Evolutionary conservation across 2,329 filamentous ascomycete species (phyloP).

Genomic region (Chaetothyriales sp.): DNA sequence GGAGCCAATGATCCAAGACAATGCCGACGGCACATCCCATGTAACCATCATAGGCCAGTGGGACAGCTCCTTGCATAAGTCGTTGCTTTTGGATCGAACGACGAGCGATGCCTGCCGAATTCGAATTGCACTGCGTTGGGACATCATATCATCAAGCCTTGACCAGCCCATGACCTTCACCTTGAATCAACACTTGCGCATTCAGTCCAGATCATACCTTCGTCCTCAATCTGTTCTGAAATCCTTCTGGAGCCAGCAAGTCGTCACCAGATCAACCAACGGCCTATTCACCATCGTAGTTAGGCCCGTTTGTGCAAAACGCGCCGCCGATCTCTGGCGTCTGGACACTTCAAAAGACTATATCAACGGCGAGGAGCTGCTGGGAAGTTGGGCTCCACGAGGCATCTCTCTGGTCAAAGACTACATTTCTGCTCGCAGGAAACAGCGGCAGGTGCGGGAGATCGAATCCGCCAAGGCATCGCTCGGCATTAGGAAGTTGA

Average conservation of each 20-base stretch:
- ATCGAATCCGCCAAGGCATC: constrained; percentile 51
- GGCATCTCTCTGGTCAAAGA: constrained; percentile 86
- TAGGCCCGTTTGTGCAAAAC: constrained; percentile 77
- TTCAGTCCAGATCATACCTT: constrained; percentile 70
- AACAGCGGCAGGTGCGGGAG: constrained; percentile 60
- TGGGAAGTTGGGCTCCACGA: constrained; percentile 73
- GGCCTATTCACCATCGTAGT: constrained; percentile 77
- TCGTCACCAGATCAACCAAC: constrained; percentile 76
- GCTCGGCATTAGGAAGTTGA: constrained; percentile 28
- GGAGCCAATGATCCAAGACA: constrained; percentile 65
- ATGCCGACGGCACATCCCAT: constrained; percentile 78
- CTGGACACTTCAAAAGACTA: constrained; percentile 93
- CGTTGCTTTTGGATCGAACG: constrained; percentile 80
- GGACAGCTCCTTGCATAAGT: constrained; percentile 89
- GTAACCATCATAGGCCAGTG: constrained; percentile 83
- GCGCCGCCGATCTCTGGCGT: constrained; percentile 85
- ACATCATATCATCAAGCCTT: constrained; percentile 68
- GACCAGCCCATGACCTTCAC: constrained; percentile 81
- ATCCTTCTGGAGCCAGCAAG: constrained; percentile 68
- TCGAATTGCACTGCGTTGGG: constrained; percentile 76
- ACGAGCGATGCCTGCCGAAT: constrained; percentile 89
- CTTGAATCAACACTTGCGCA: constrained; percentile 67
- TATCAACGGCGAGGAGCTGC: constrained; percentile 83
- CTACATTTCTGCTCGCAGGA: constrained; percentile 62
- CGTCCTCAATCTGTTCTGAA: constrained; percentile 79